A percentile compares a stretch with the other conserved stretches of the same genome.
phyloP scores from a whole-genome alignment of 1,284 basidiomycete species.

The Puccinia sorghi region DNA sequence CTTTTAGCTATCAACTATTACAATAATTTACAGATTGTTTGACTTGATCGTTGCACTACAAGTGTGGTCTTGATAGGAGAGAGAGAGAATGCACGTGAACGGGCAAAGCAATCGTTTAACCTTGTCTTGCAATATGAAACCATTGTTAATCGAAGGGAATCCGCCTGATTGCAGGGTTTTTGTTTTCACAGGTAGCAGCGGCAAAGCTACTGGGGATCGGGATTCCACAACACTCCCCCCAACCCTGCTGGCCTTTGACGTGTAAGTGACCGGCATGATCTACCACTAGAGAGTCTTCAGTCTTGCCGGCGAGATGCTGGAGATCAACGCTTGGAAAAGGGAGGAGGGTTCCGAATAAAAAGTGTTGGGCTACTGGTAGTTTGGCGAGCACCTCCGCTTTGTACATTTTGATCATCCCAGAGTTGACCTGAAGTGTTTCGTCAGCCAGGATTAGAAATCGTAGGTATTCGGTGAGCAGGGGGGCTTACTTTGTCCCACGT shows the following conservation, averaged over 20 bases:
- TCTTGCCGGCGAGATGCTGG: slow-evolving; percentile 60
- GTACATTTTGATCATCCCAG: slow-evolving; percentile 99
- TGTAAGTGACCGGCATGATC: slow-evolving; percentile 69
- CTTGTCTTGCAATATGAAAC: neutral
- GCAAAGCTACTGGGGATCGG: slow-evolving; percentile 60
- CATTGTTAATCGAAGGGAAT: slow-evolving; percentile 43
- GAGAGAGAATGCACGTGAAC: neutral
- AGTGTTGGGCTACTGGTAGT: slow-evolving; percentile 94
- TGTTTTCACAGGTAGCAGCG: slow-evolving; percentile 57
- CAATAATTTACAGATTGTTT: neutral
- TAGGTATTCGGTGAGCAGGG: neutral
- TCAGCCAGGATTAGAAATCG: neutral
- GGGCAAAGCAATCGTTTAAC: neutral
- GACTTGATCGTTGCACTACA: neutral
- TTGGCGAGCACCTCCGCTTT: slow-evolving; percentile 90
- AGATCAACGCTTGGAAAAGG: slow-evolving; percentile 65
- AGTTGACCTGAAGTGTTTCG: slow-evolving; percentile 66
- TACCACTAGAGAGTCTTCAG: slow-evolving; percentile 59
- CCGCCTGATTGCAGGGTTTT: slow-evolving; percentile 23
- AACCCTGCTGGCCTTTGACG: slow-evolving; percentile 64
- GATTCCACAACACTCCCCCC: slow-evolving; percentile 75
- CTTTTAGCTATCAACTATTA: neutral
- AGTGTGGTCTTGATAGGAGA: neutral
- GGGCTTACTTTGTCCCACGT: slow-evolving; percentile 3
- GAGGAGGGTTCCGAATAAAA: slow-evolving; percentile 85